These are phyloP conservation scores for Ustilago hordei DNA, from an alignment of 1,284 basidiomycete genomes.

Conservation along the genomic window DNA sequence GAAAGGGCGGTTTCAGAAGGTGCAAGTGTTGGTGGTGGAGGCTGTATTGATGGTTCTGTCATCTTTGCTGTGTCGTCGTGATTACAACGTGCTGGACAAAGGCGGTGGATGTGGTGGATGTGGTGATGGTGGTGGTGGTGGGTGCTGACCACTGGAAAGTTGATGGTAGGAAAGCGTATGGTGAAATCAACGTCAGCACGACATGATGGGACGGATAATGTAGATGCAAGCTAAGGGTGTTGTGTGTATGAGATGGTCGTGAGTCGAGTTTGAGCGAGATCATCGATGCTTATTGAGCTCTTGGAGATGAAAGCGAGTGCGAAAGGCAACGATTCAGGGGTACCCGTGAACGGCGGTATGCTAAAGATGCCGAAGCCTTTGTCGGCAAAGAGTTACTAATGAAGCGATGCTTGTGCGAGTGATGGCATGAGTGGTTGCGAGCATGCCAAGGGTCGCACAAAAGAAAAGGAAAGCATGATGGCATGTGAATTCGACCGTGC, in stretches of 20 bases:
- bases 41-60: constrained; percentile 23
- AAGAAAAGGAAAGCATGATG: not conserved
- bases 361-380: no score
- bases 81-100: not conserved
- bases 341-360: no score
- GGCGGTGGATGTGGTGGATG: not conserved
- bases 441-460: not conserved
- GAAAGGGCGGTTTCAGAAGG: constrained; percentile 5
- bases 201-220: not conserved
- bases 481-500: constrained; percentile 3
- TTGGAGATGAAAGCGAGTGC: no score
- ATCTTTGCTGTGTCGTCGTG: constrained; percentile 9
- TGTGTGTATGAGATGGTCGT: constrained; percentile 11
- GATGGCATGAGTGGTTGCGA: no score
- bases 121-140: not conserved
- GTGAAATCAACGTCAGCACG: constrained; percentile 5
- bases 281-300: no score
- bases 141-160: not conserved
- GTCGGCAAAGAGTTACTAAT: no score
- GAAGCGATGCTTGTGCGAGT: no score
- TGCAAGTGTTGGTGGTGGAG: constrained; percentile 10
- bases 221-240: not conserved
- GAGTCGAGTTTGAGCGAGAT: not conserved
- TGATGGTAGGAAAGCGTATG: not conserved
- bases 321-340: no score